A percentile compares a stretch with the other conserved stretches of the same genome.
These are phyloP conservation scores for Ustilago lituana DNA, from an alignment of 1,284 basidiomycete genomes.

Conservation along the genomic window DNA sequence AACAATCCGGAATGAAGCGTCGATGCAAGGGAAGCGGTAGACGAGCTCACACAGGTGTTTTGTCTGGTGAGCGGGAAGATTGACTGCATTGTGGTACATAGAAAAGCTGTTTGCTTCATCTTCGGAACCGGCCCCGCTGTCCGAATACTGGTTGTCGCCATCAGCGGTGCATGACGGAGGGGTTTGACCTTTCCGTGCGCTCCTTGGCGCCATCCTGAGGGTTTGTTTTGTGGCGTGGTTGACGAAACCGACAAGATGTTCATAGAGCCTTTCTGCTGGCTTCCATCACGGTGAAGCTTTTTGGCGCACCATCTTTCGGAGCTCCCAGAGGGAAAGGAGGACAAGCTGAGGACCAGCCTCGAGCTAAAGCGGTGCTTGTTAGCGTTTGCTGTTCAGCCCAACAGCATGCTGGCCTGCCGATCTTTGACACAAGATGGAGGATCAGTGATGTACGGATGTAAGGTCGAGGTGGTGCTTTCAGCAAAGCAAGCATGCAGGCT, in stretches of 20 bases:
- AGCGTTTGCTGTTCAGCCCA: no score
- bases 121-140: conserved; percentile 5
- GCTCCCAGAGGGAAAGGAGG: no score
- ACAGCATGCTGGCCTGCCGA: no score
- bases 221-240: neutral
- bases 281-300: no score
- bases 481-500: no score
- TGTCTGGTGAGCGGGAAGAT: conserved; percentile 45
- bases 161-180: neutral
- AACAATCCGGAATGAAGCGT: conserved; percentile 14
- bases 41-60: conserved; percentile 43
- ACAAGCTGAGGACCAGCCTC: no score
- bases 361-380: no score
- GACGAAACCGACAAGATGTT: no score
- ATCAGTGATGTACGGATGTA: no score
- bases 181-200: neutral
- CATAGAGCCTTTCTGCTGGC: neutral
- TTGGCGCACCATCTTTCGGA: no score
- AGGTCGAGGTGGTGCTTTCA: no score
- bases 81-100: conserved; percentile 22
- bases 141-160: neutral
- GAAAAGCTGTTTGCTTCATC: neutral
- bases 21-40: conserved; percentile 35
- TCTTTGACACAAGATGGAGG: no score
- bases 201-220: conserved; percentile 8